Evolutionary conservation across 352 stramenopile species (phyloP), one percentile per base, ranked within the genome.

Genomic region (Globisporangium yorkense): DNA sequence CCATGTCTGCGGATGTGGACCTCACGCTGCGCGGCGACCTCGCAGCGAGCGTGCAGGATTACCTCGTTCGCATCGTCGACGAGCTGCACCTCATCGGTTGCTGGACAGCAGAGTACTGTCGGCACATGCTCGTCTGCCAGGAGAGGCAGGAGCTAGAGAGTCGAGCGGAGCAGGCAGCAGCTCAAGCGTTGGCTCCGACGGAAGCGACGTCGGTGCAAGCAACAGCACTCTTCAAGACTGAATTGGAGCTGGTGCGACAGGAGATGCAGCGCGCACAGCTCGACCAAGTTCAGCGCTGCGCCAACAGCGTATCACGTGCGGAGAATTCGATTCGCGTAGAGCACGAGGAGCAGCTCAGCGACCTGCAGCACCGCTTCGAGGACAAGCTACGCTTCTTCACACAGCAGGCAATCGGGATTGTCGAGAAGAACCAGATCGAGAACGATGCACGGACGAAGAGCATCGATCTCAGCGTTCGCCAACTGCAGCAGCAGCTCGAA

Each of bases 1-100:
- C 51, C 2, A 62, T 66, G 52, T 71, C 65, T 6, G 67, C 65
- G 27, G 61, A 67, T 31, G 49, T 84, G 5, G 70, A 84, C 54
- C 57, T 86, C 51, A 61, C 62, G 8, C 53, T 65, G 21, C 63
- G 66, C 12, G 55, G 61, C 8, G 65, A 74, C n/a, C 57, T 86
- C 20, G 45, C 61, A 3, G 48, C 62, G 1, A 79, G 63, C 33
- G 67, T 78, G 0, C 74, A 80, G 55, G 54, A 67, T 16, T 87
- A 80, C 49, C 63, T 83, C 41, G 69, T 59, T 61, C 58, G 70
- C 20, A 84, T 87, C n/a, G 70, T 76, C 16, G 67, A 84, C 43
- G 76, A 87, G 39, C 66, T 83, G 5, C 70, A 84, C 29, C 62
- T 77, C 16, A 67, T 87, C 47, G 77, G 74, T 39, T 61, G 54